Percentiles rank a stretch among this genome's conserved stretches.
Conservation (phyloP, 1,284 basidiomycete genomes). For the Mycena sp. region DNA sequence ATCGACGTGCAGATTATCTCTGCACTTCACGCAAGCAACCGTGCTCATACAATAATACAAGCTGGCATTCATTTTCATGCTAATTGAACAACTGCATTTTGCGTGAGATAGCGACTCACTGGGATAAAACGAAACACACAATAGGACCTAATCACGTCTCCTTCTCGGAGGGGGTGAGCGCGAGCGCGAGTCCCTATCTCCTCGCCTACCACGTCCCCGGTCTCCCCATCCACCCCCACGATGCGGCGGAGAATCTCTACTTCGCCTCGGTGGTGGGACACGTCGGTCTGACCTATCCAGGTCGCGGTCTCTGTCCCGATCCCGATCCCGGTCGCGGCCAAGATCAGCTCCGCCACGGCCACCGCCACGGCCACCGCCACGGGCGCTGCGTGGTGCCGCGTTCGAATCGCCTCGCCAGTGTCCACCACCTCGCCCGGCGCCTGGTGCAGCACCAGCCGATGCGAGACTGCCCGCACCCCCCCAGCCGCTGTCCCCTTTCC, state of each 20-base stretch:
- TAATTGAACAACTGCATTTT: too few species aligned
- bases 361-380: conserved; percentile 54
- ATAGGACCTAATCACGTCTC: conserved; percentile 20
- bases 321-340: conserved; percentile 41
- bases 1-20: too few species aligned
- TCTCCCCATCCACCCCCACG: conserved; percentile 7
- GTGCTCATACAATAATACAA: too few species aligned
- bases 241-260: conserved; percentile 37
- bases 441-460: conserved; percentile 34
- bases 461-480: conserved; percentile 39
- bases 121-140: neutral
- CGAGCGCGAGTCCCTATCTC: conserved; percentile 49
- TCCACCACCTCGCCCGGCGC: conserved; percentile 62
- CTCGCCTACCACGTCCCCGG: conserved; percentile 23
- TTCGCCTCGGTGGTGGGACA: conserved; percentile 56
- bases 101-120: too few species aligned
- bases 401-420: conserved; percentile 76
- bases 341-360: too few species aligned
- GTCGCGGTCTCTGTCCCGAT: conserved; percentile 41
- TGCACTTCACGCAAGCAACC: too few species aligned
- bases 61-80: too few species aligned
- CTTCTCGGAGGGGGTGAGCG: conserved; percentile 38
- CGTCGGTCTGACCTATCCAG: conserved; percentile 43
- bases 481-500: conserved; percentile 60
- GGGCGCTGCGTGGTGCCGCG: conserved; percentile 48